A percentile compares a stretch with the other conserved stretches of the same genome.
phyloP scores from a whole-genome alignment of 495 filamentous ascomycete species.

The Chaetomium fimeti region DNA sequence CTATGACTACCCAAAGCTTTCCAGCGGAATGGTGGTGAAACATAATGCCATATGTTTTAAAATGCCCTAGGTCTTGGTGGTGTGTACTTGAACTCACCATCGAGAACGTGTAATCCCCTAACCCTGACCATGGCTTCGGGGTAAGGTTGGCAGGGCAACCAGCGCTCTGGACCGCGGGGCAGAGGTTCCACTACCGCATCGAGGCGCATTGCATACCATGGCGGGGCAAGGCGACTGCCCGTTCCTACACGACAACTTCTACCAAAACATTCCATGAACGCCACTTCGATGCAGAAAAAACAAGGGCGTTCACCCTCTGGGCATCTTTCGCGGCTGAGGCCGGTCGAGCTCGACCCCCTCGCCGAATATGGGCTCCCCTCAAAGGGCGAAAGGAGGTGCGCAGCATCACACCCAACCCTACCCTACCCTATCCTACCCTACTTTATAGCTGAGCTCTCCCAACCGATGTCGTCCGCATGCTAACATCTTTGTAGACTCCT shows the following conservation, averaged over 20 bases:
- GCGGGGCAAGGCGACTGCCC: not conserved
- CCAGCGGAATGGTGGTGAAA: too few species aligned
- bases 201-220: too few species aligned
- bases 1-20: too few species aligned
- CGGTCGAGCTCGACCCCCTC: slow-evolving; percentile 66
- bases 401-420: not conserved
- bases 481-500: slow-evolving; percentile 64
- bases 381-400: slow-evolving; percentile 68
- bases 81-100: too few species aligned
- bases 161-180: not conserved
- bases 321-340: slow-evolving; percentile 67
- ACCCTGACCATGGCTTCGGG: not conserved
- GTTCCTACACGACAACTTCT: not conserved
- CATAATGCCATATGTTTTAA: too few species aligned
- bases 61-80: too few species aligned
- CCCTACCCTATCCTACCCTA: not conserved
- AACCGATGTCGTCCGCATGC: slow-evolving; percentile 52
- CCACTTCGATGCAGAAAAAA: slow-evolving; percentile 32
- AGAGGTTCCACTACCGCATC: not conserved
- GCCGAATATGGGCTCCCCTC: slow-evolving; percentile 79
- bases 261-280: not conserved
- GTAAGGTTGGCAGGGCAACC: slow-evolving; percentile 1
- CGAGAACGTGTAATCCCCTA: not conserved
- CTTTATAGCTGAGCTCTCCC: not conserved
- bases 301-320: slow-evolving; percentile 51